Percentiles rank a stretch among this genome's conserved stretches.
phyloP scores from a whole-genome alignment of 2,329 filamentous ascomycete species.

The Fusarium marasasianum region DNA sequence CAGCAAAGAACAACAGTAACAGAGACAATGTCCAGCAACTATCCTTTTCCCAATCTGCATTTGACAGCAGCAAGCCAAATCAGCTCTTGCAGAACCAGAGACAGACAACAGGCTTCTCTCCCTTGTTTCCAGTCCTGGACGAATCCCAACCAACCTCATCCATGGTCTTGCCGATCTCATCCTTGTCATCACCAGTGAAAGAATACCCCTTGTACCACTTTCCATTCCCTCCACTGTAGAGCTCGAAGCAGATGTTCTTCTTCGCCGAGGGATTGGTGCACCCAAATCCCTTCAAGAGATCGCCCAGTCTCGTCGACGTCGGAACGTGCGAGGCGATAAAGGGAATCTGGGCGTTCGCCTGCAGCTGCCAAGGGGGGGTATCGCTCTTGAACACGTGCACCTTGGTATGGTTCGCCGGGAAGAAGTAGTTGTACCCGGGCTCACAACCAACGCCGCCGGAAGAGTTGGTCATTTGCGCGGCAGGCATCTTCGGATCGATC shows the following conservation, averaged over 20 bases:
- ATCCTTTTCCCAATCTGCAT: background rate
- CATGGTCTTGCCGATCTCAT: conserved; percentile 59
- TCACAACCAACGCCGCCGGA: conserved; percentile 67
- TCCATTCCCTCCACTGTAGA: conserved; percentile 64
- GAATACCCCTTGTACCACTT: conserved; percentile 67
- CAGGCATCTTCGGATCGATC: conserved; percentile 58
- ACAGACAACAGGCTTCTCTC: conserved; percentile 66
- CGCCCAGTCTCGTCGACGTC: conserved; percentile 60
- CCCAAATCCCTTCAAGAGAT: conserved; percentile 68
- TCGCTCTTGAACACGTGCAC: conserved; percentile 65
- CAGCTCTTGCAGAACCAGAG: conserved; percentile 67
- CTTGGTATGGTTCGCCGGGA: conserved; percentile 66
- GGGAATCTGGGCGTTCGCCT: conserved; percentile 51
- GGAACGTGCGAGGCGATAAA: conserved; percentile 65
- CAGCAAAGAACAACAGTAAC: background rate
- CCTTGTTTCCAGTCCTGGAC: conserved; percentile 56
- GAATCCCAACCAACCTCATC: conserved; percentile 68
- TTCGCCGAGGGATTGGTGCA: conserved; percentile 59
- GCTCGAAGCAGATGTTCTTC: conserved; percentile 67
- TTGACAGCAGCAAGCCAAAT: background rate
- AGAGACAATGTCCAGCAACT: background rate
- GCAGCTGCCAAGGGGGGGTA: conserved; percentile 63
- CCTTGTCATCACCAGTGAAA: conserved; percentile 60
- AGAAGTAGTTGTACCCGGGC: conserved; percentile 71
- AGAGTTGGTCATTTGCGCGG: conserved; percentile 64